Evolutionary conservation across 179 eudicot species (phyloP).

Genomic region (Vitellaria paradoxa): DNA sequence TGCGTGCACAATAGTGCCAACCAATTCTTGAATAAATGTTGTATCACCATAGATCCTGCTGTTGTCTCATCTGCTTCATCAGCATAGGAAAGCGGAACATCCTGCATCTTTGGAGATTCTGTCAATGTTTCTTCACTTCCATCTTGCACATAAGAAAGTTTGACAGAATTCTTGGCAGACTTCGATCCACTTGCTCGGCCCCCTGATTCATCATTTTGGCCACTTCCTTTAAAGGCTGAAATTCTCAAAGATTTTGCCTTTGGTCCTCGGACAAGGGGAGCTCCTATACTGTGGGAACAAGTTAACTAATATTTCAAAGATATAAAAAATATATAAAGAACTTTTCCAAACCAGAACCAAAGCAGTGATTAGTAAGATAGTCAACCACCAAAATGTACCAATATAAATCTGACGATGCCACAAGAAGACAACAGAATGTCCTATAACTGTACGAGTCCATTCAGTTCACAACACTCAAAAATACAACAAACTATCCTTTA

Average conservation of each 20-base stretch:
- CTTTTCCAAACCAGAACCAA: not conserved
- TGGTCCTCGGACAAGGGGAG: conserved; percentile 28
- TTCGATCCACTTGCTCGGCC: conserved; percentile 46
- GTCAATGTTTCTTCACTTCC: conserved; percentile 45
- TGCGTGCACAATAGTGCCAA: conserved; percentile 57
- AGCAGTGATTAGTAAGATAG: not conserved
- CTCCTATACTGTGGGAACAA: conserved; percentile 36
- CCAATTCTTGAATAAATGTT: conserved; percentile 66
- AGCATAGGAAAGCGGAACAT: conserved; percentile 39
- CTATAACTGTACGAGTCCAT: not conserved
- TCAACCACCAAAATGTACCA: not conserved
- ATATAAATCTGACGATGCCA: not conserved
- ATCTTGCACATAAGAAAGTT: conserved; percentile 50
- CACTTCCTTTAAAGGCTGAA: conserved; percentile 57
- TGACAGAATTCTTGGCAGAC: conserved; percentile 44
- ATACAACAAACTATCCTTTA: not conserved
- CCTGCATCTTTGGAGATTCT: conserved; percentile 44
- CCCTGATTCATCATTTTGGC: conserved; percentile 50
- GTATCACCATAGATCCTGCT: conserved; percentile 56
- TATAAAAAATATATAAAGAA: not conserved
- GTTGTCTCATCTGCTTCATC: conserved; percentile 30
- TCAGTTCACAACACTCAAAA: not conserved
- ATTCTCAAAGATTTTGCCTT: conserved; percentile 49
- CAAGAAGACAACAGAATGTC: not conserved
- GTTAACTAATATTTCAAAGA: not conserved